These are phyloP conservation scores for Trichoderma orchidacearum DNA, from an alignment of 495 filamentous ascomycete genomes.

Conservation along the genomic window DNA sequence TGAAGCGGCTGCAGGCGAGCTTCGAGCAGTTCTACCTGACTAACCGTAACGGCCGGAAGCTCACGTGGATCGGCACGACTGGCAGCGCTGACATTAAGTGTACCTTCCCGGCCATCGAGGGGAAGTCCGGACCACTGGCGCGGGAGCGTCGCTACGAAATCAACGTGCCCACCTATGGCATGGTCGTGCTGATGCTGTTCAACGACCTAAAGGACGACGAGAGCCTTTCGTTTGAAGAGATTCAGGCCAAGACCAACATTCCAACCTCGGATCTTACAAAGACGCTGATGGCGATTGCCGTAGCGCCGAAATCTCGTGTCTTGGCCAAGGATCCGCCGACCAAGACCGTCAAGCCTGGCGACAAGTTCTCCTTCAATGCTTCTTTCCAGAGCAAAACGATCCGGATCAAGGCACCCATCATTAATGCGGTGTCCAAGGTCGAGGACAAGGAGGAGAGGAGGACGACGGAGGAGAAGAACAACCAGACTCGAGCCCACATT, in stretches of 20 bases:
- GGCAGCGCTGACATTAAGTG: slow-evolving; percentile 81
- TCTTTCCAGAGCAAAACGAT: slow-evolving; percentile 69
- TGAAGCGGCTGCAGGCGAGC: slow-evolving; percentile 66
- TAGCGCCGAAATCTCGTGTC: slow-evolving; percentile 73
- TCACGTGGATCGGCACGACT: slow-evolving; percentile 60
- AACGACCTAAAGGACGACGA: slow-evolving; percentile 58
- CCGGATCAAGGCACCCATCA: slow-evolving; percentile 57
- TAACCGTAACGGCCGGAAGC: slow-evolving; percentile 71
- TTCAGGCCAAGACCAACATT: slow-evolving; percentile 75
- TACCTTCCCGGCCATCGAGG: slow-evolving; percentile 51
- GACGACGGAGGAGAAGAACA: slow-evolving; percentile 78
- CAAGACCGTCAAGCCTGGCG: slow-evolving; percentile 66
- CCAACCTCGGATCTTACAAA: slow-evolving; percentile 62
- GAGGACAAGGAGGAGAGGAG: slow-evolving; percentile 73
- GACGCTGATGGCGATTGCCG: slow-evolving; percentile 71
- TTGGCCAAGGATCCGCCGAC: slow-evolving; percentile 73
- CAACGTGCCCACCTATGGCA: slow-evolving; percentile 83
- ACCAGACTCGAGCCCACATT: slow-evolving; percentile 58
- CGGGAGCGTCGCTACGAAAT: slow-evolving; percentile 75
- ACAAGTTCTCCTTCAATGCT: slow-evolving; percentile 75
- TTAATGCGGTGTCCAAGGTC: slow-evolving; percentile 72
- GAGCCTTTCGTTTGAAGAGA: slow-evolving; percentile 67
- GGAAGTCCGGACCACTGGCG: slow-evolving; percentile 45
- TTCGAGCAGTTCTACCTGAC: slow-evolving; percentile 85
- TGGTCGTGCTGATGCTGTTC: slow-evolving; percentile 83